These are phyloP conservation scores for Brassica hybrid DNA, from an alignment of 441 rosid genomes.

Conservation along the genomic window DNA sequence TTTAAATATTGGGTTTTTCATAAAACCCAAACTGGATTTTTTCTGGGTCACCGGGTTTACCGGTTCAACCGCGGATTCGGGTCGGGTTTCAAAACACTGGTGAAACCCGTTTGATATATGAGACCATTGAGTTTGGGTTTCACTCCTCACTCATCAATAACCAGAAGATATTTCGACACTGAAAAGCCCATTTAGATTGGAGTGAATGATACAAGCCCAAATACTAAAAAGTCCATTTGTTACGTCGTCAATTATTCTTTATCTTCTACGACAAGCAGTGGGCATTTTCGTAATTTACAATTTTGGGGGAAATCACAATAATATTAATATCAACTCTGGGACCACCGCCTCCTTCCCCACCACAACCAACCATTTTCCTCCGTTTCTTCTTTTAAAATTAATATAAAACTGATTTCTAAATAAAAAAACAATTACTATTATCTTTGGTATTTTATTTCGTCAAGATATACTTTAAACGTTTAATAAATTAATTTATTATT, in stretches of 20 bases:
- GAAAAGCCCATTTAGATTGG: background rate
- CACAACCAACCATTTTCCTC: slow-evolving; percentile 61
- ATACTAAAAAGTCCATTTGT: background rate
- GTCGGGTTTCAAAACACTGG: too few species aligned
- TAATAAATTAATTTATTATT: slow-evolving; percentile 11
- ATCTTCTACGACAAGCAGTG: background rate
- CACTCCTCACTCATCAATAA: background rate
- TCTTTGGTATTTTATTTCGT: slow-evolving; percentile 33
- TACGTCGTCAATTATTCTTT: background rate
- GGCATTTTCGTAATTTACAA: background rate
- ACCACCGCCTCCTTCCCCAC: slow-evolving; percentile 64
- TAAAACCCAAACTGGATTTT: too few species aligned
- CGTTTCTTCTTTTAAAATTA: slow-evolving; percentile 33
- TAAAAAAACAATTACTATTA: slow-evolving; percentile 24
- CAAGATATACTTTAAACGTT: slow-evolving; percentile 16
- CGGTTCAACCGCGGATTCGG: too few species aligned
- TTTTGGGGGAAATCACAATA: slow-evolving; percentile 14
- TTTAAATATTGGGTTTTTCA: too few species aligned
- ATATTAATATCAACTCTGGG: slow-evolving; percentile 43
- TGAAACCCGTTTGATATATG: too few species aligned
- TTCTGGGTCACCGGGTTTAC: too few species aligned
- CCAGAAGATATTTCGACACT: background rate
- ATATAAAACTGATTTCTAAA: slow-evolving; percentile 7
- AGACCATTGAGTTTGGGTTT: background rate
- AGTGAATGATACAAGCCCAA: background rate